Base-by-base conservation (phyloP, 768 basidiomycete genomes). In the Mycena leptocephala region DNA sequence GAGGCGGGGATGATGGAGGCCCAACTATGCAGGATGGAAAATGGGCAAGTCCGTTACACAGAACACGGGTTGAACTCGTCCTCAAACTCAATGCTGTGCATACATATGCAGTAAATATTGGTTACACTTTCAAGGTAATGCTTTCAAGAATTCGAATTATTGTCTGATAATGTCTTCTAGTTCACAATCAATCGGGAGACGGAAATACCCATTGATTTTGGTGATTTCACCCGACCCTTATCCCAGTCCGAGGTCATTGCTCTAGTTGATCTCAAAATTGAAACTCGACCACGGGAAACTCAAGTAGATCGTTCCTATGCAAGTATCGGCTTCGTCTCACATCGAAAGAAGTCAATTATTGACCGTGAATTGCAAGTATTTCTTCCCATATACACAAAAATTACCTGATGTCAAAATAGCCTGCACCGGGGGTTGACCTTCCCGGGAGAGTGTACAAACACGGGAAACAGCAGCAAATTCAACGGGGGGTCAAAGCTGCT, bases 241-340 rank as follows among this genome's bases (percentile, higher is more conserved):
- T 69, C 55, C 20, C 67, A 43, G 39, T 53, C 67, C 20, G 67
- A 69, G 41, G 67, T 69, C 14, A 28, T 69, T 33, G 51, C 53
- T 55, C 39, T 55, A 18, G 55, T 58, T 28, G 67, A 69, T 8
- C 58, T 69, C 55, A 33, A 69, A 26, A 69, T 69, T 26, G 67
- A 56, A 58, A 69, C 51, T 9, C 51, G 53, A 48, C 67, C 67
- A 1, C 53, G 67, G 10, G 55, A 58, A 26, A 43, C 53, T 28
- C 53, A 43, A 28, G 56, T 69, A 5, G 68, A 69, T 69, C 68
- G 68, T 11, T 69, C 68, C 13, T 69, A 68, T 28, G 66, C 51
- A 13, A 68, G 24, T 48, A 58, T 69, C 33, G 68, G 68, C 1
- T 59, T 69, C 43, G 37, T 70, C 11, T 35, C 56, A 1, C 68